Conservation (phyloP, 139 green algal genomes). For the Micractinium sp. region DNA sequence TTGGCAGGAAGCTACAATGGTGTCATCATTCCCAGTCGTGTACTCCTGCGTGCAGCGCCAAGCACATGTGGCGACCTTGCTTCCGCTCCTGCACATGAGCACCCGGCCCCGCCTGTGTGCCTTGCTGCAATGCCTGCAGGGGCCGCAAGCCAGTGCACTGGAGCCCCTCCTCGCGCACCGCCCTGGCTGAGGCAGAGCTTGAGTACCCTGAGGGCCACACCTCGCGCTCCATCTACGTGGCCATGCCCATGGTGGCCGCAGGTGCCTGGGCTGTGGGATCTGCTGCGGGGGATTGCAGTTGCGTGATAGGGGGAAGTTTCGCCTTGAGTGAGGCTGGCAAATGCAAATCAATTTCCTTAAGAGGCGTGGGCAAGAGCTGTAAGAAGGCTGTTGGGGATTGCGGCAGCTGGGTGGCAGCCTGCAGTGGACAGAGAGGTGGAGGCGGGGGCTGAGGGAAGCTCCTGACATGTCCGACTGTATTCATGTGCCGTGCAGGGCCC, state of each 20-base stretch:
- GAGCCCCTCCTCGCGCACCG: slow-evolving; percentile 92
- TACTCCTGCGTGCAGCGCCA: not conserved
- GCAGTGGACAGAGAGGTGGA: not conserved
- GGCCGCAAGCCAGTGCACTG: slow-evolving; percentile 98
- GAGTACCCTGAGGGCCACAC: slow-evolving; percentile 98
- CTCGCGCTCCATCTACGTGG: slow-evolving; percentile 90
- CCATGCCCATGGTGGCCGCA: slow-evolving; percentile 73
- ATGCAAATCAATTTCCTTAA: too few species aligned
- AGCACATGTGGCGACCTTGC: not conserved
- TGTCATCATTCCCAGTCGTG: not conserved
- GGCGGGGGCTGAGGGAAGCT: not conserved
- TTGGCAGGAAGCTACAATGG: too few species aligned
- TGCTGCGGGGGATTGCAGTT: not conserved
- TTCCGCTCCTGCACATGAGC: too few species aligned
- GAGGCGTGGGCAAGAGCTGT: too few species aligned
- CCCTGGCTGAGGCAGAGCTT: slow-evolving; percentile 97
- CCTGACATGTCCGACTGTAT: too few species aligned
- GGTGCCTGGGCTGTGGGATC: not conserved
- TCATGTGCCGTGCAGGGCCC: slow-evolving; percentile 38
- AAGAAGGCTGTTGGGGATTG: too few species aligned
- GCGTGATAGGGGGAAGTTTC: too few species aligned
- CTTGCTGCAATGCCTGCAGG: slow-evolving; percentile 26
- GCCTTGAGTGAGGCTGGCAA: too few species aligned
- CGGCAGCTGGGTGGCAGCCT: not conserved
- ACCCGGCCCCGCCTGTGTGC: not conserved